A percentile compares a stretch with the other conserved stretches of the same genome.
Conservation (phyloP, 2,329 filamentous ascomycete genomes). For the Monosporascus sp. region DNA sequence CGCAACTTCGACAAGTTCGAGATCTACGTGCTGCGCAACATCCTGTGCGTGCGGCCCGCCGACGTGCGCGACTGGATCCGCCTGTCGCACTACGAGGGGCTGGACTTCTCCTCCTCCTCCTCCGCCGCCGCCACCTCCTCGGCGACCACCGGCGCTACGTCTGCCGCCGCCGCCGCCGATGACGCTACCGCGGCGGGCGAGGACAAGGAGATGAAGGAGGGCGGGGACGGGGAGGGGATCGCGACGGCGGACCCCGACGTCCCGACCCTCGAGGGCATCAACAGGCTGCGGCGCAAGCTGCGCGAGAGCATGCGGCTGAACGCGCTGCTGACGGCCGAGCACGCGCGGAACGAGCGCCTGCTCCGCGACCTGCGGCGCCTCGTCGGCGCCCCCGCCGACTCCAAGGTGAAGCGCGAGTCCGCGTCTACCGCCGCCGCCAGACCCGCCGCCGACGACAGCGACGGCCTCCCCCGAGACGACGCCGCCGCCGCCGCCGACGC, state of each 20-base stretch:
- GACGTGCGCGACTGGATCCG: conserved; percentile 70
- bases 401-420: conserved; percentile 22
- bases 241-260: conserved; percentile 27
- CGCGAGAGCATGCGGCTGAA: conserved; percentile 47
- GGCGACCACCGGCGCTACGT: neutral
- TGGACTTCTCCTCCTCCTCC: conserved; percentile 37
- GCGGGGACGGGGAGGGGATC: conserved; percentile 8
- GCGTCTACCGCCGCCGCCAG: conserved; percentile 1
- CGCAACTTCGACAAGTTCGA: conserved; percentile 83
- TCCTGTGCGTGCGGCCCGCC: conserved; percentile 62
- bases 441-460: neutral
- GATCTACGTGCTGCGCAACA: conserved; percentile 86
- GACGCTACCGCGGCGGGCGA: conserved; percentile 3
- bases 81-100: conserved; percentile 76
- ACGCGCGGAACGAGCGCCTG: conserved; percentile 37
- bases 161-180: neutral
- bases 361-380: conserved; percentile 28
- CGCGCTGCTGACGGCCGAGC: conserved; percentile 51
- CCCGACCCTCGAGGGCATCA: conserved; percentile 64
- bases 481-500: too few relatives aligned
- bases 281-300: conserved; percentile 66
- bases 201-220: conserved; percentile 7
- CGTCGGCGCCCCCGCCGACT: conserved; percentile 12
- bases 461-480: too few relatives aligned
- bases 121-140: too few relatives aligned